Evolutionary conservation across 768 basidiomycete species (phyloP), one percentile per base, ranked within the genome.

Genomic region (Mycena chlorophos): DNA sequence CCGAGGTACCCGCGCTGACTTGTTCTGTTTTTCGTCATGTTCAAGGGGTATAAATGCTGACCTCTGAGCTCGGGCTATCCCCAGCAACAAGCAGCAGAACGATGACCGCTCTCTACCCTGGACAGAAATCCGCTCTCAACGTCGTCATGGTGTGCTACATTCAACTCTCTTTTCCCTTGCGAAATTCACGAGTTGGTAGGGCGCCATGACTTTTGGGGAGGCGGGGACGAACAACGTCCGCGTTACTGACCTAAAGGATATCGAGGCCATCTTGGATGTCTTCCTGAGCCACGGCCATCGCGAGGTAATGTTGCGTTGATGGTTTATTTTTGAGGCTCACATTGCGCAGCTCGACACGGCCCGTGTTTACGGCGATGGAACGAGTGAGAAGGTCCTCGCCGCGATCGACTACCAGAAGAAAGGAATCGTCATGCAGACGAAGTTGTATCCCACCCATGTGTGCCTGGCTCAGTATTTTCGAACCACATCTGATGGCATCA

Each of bases 281-380:
- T 80, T 84, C 65, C 71, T 76, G 40, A 57, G 64, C 1, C 76
- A 77, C 51, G 81, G 81, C 0, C 80, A 83, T 66, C 67, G 66
- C 49, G 80, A 83, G 67, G 75, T 60, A 12, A n/a, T 50, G 49
- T 16, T 43, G 40, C 30, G 1, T 37, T 37, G 12, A 10, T 37
- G 34, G n/a, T n/a, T 37, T 10, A 10, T 37, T n/a, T 37, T n/a
- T 37, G n/a, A 37, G n/a, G n/a, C n/a, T n/a, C n/a, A n/a, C n/a
- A n/a, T n/a, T n/a, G n/a, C n/a, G n/a, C n/a, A 72, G 71, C 61
- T 85, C 26, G 82, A 85, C 54, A 81, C 81, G 0, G 78, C 82
- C 8, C 72, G 80, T 8, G 57, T 72, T 6, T 84, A 86, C 53
- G 73, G 69, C 10, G 71, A 70, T 13, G 82, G 83, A 2, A 84